phyloP scores from a whole-genome alignment of 2,329 filamentous ascomycete species.

The Phaeosphaeriaceae sp. region DNA sequence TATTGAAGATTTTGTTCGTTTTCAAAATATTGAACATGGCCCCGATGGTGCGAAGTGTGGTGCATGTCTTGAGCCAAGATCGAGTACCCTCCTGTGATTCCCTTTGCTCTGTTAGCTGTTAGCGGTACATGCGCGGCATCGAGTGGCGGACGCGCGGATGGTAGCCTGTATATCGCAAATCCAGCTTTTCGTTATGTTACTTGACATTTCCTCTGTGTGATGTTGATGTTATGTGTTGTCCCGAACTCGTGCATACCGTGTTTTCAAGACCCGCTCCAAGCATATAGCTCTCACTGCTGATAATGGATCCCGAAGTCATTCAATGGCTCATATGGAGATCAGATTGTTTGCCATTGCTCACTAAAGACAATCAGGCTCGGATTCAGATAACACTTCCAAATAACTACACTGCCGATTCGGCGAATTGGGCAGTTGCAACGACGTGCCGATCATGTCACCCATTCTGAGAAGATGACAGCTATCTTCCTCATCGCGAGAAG shows the following conservation, averaged over 20 bases:
- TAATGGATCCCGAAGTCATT: neutral
- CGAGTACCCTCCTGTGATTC: conserved; percentile 26
- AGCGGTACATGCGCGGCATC: conserved; percentile 34
- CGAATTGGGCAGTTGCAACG: no score
- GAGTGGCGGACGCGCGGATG: conserved; percentile 9
- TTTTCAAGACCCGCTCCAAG: neutral
- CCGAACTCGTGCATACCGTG: neutral
- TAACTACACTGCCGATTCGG: no score
- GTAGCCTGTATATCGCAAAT: conserved; percentile 38
- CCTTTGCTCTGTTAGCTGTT: conserved; percentile 25
- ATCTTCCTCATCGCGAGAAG: no score
- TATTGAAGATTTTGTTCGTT: conserved; percentile 43
- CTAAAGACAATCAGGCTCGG: neutral
- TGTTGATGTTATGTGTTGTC: neutral
- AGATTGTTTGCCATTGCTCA: neutral
- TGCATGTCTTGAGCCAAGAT: conserved; percentile 18
- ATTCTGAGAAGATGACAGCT: no score
- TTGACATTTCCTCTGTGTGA: neutral
- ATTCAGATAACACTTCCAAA: no score
- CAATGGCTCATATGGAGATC: neutral
- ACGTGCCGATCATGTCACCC: no score
- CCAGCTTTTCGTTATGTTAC: conserved; percentile 27
- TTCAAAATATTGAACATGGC: conserved; percentile 25
- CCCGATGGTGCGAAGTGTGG: conserved; percentile 15
- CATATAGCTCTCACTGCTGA: neutral